phyloP scores from a whole-genome alignment of 352 stramenopile species.

The Globisporangium irregulare region DNA sequence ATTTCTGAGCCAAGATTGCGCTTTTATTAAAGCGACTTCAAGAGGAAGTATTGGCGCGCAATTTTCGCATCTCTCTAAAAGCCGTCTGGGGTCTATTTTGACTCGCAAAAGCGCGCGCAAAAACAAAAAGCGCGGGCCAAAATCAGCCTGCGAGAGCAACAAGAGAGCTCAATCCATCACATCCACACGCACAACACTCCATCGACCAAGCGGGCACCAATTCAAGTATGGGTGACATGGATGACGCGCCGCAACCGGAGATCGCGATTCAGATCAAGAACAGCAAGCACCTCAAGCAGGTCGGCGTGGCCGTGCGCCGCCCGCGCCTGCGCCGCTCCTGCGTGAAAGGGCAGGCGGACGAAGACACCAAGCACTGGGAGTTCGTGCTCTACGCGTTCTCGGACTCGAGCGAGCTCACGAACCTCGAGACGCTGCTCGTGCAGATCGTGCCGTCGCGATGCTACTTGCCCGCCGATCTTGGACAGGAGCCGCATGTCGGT shows the following conservation, averaged over 20 bases:
- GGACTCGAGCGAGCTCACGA: slow-evolving; percentile 80
- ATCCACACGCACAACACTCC: not conserved
- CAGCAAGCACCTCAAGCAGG: slow-evolving; percentile 79
- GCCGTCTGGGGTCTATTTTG: not conserved
- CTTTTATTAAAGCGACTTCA: not conserved
- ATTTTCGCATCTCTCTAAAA: not conserved
- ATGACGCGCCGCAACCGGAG: slow-evolving; percentile 49
- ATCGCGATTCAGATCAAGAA: slow-evolving; percentile 81
- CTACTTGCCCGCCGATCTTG: slow-evolving; percentile 57
- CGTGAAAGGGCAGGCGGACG: slow-evolving; percentile 59
- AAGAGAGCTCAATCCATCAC: not conserved
- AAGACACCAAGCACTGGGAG: slow-evolving; percentile 86
- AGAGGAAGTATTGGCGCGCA: not conserved
- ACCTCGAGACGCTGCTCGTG: slow-evolving; percentile 82
- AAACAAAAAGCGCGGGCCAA: not conserved
- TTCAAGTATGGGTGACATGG: slow-evolving; percentile 32
- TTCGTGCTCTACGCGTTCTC: slow-evolving; percentile 78
- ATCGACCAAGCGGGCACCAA: not conserved
- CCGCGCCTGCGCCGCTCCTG: slow-evolving; percentile 70
- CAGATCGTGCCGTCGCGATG: slow-evolving; percentile 76
- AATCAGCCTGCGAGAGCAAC: not conserved
- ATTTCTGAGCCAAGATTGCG: not conserved
- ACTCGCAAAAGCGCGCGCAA: not conserved
- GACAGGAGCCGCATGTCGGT: slow-evolving; percentile 51
- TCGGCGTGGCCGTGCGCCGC: slow-evolving; percentile 72